Percentiles rank a stretch among this genome's conserved stretches.
phyloP scores from a whole-genome alignment of 1,284 basidiomycete genomes.

The Fomitopsis palustris region DNA sequence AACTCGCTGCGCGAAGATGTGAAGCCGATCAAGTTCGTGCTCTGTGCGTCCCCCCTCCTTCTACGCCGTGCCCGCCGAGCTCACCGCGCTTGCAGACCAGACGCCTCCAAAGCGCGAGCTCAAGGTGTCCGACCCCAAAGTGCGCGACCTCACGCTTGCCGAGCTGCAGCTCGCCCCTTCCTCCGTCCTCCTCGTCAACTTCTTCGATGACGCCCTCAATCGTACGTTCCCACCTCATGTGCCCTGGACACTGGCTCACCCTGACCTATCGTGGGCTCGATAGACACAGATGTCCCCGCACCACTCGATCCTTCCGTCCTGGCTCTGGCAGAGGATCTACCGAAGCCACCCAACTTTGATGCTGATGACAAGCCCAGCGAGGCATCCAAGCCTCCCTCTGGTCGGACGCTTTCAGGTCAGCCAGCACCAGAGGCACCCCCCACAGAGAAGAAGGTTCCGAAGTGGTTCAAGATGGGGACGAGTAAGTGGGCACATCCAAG shows the following conservation, averaged over 20 bases:
- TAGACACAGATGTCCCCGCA: conserved; percentile 43
- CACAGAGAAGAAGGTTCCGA: conserved; percentile 62
- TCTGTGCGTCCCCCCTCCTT: conserved; percentile 47
- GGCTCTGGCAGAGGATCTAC: conserved; percentile 58
- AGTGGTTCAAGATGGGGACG: conserved; percentile 63
- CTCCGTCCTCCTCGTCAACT: conserved; percentile 73
- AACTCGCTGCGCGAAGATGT: conserved; percentile 68
- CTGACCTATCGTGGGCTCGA: background rate
- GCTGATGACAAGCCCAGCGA: conserved; percentile 9
- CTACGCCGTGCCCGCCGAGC: background rate
- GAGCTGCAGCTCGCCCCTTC: conserved; percentile 79
- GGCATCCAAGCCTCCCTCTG: background rate
- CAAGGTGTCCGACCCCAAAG: conserved; percentile 69
- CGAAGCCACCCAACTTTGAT: conserved; percentile 42
- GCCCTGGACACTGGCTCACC: background rate
- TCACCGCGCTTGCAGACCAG: conserved; percentile 49
- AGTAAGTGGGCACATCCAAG: too few species aligned
- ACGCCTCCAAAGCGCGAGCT: conserved; percentile 79
- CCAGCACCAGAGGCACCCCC: conserved; percentile 8
- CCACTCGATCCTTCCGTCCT: conserved; percentile 62
- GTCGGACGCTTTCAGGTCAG: background rate
- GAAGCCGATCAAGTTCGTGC: conserved; percentile 72
- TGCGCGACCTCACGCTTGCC: conserved; percentile 62
- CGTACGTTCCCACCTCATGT: conserved; percentile 37
- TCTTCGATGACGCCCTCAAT: conserved; percentile 70